Percentiles rank a stretch among this genome's conserved stretches.
Evolutionary conservation across 108 stramenopile species (phyloP).

Genomic region (Schizochytrium sp.): DNA sequence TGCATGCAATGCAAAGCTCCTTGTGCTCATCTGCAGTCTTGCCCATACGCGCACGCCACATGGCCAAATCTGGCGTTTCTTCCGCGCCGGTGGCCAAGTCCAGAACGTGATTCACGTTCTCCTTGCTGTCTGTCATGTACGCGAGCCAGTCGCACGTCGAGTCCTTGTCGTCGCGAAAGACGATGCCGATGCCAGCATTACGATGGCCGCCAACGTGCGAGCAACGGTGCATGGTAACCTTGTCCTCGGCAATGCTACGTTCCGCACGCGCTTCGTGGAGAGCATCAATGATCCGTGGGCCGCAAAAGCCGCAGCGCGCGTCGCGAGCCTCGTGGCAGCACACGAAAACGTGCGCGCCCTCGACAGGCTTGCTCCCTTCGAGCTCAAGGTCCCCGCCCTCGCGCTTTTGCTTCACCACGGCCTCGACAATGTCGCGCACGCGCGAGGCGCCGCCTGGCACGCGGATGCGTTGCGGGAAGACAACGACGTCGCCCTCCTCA

Average conservation of each 20-base stretch:
- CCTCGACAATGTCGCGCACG: not conserved
- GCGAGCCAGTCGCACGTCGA: not conserved
- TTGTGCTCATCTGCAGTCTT: not conserved
- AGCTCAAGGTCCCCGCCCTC: not conserved
- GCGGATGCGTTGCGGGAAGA: not conserved
- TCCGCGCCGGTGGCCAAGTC: not conserved
- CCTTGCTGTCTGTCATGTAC: not conserved
- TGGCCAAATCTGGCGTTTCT: not conserved
- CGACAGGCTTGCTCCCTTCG: not conserved
- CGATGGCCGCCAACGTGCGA: constrained; percentile 14
- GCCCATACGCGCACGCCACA: not conserved
- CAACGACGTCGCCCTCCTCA: not conserved
- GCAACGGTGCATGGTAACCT: not conserved
- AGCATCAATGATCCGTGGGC: not conserved
- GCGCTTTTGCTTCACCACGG: not conserved
- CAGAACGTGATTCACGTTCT: not conserved
- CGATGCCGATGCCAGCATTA: not conserved
- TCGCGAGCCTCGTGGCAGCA: not conserved
- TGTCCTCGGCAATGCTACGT: not conserved
- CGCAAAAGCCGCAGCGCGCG: constrained; percentile 1
- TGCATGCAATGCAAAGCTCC: not conserved
- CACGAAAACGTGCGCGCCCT: not conserved
- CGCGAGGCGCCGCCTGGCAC: not conserved
- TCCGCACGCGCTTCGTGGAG: not conserved
- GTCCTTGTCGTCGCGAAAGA: not conserved